phyloP scores from a whole-genome alignment of 805 yeast genomes.

The Kurtzmaniella fragi region DNA sequence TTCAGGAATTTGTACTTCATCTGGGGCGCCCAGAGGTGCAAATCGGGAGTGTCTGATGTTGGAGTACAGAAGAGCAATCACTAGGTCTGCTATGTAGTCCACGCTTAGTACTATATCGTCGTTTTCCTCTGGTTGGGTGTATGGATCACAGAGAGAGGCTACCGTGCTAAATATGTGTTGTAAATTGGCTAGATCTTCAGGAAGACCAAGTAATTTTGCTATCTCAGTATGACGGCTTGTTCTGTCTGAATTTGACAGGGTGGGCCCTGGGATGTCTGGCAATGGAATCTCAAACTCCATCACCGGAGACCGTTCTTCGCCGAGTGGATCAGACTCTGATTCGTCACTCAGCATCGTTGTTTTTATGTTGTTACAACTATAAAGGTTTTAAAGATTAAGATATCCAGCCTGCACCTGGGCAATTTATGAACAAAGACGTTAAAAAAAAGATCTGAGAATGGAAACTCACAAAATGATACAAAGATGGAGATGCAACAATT shows the following conservation, averaged over 20 bases:
- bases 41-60: constrained; percentile 10
- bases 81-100: constrained; percentile 48
- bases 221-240: constrained; percentile 9
- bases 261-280: constrained; percentile 3
- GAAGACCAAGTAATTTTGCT: constrained; percentile 10
- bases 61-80: constrained; percentile 37
- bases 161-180: constrained; percentile 14
- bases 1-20: constrained; percentile 6
- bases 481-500: too few relatives aligned
- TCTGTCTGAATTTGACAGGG: neutral
- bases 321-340: constrained; percentile 7
- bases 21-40: neutral
- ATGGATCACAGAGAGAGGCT: constrained; percentile 48
- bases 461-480: too few relatives aligned
- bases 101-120: constrained; percentile 51
- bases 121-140: constrained; percentile 63
- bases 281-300: constrained; percentile 13
- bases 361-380: too few relatives aligned
- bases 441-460: too few relatives aligned
- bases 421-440: too few relatives aligned
- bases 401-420: too few relatives aligned
- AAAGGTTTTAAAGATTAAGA: too few relatives aligned
- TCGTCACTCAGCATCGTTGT: constrained; percentile 12
- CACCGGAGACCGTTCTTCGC: neutral
- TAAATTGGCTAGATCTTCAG: constrained; percentile 11